Evolutionary conservation across 331 rosid species (phyloP), one percentile per base, ranked within the genome.

Genomic region (Phaseolus coccineus): DNA sequence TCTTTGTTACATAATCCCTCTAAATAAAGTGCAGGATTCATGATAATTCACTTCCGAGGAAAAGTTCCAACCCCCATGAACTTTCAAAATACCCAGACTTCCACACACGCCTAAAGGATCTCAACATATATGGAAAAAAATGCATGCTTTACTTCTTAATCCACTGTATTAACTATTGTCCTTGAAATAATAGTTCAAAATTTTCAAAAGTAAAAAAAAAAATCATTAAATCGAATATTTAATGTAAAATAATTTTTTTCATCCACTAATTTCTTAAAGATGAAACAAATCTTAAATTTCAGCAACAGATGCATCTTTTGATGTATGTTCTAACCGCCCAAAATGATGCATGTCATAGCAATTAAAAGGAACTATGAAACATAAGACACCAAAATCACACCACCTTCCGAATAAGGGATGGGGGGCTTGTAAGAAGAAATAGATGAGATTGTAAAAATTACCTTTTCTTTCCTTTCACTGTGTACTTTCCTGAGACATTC

Each of bases 391-490:
- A 57, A 57, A 57, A 57, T 4, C 64, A 25, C 35, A 24, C 33
- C 25, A 9, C 5, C 27, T 25, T 19, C 15, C 35, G 27, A 57
- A 25, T 4, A 27, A 30, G 25, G 11, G 68, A 6, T 5, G 2
- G 39, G 39, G 40, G 40, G 24, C 2, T 2, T 62, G 48, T 57
- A 67, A 39, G 55, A 39, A 64, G 46, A 40, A 55, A 6, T 51
- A 37, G 65, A 12, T 63, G 72, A 40, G 61, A 2, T 6, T 35
- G 74, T 72, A 75, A 73, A 71, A 31, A 52, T 70, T 39, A 58
- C 66, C 71, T 50, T 65, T 68, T 15, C 40, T 50, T 74, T 77
- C 47, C 68, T 73, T 74, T 74, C 73, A 39, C 80, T 66, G 71
- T 58, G 70, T 70, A 53, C 27, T 71, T 35, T 61, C 13, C 27